These are phyloP conservation scores for Histomonas meleagridis DNA, from an alignment of 208 protist genomes.

Conservation along the genomic window DNA sequence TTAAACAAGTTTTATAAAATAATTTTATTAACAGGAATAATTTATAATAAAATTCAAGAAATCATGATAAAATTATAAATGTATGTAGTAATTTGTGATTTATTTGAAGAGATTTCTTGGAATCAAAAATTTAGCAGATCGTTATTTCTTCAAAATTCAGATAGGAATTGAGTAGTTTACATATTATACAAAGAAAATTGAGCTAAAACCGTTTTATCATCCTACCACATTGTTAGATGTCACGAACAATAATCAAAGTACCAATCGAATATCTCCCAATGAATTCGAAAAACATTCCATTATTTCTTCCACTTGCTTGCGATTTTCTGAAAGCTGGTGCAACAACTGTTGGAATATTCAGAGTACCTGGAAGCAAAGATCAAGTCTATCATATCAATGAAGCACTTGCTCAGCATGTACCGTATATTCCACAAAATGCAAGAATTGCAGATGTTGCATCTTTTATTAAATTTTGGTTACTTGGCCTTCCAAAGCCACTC, in stretches of 20 bases:
- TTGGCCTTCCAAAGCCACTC: background rate
- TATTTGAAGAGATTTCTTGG: too few species aligned
- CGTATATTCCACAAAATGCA: background rate
- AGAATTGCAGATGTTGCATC: background rate
- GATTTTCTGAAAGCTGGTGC: background rate
- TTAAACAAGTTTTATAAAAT: too few species aligned
- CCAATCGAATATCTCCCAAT: background rate
- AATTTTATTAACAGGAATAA: too few species aligned
- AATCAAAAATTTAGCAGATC: too few species aligned
- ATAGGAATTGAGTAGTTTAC: too few species aligned
- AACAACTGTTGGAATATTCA: background rate
- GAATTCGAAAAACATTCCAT: background rate
- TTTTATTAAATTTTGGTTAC: background rate
- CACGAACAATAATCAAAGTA: background rate
- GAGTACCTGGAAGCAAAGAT: background rate
- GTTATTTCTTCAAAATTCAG: too few species aligned
- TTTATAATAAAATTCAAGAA: too few species aligned
- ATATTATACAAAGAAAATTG: too few species aligned
- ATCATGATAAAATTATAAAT: too few species aligned
- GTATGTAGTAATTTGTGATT: too few species aligned
- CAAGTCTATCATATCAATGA: background rate
- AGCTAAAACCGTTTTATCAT: too few species aligned
- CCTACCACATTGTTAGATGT: too few species aligned
- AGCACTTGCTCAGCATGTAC: background rate
- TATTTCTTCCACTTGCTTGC: background rate